Evolutionary conservation across 2,329 filamentous ascomycete species (phyloP), one percentile per base, ranked within the genome.

Genomic region (Phialemonium atrogriseum): DNA sequence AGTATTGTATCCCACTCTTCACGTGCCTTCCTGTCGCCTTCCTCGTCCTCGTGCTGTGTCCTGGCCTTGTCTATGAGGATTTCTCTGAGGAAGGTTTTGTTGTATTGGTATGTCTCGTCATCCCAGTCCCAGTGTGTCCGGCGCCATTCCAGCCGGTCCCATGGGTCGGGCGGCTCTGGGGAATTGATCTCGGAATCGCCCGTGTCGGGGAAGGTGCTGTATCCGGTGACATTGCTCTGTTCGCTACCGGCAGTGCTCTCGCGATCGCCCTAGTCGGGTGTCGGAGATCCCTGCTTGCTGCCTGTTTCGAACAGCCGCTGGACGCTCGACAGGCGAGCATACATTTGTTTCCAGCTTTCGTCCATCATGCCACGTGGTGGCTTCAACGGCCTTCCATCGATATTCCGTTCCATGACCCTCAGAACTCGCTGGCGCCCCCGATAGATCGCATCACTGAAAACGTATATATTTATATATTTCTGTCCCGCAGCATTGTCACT

Each of bases 401-500:
- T 26, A 12, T 27, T 14, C 23, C 24, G 33, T 17, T 38, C 36
- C 29, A 38, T 30, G 7, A 20, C 14, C 26, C 36, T 27, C 9
- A 38, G 33, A 10, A 26, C 33, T 21, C 19, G 21, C 30, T 38
- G 36, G 24, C 33, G 33, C 7, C 30, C 22, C 16, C 21, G 5
- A 23, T 32, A 38, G 17, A 35, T 24, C 5, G 22, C 16, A 20
- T 38, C 36, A 12, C 10, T 10, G 4, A 10, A 7, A 16, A 15
- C 12, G 13, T n/a, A n/a, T n/a, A n/a, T n/a, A n/a, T n/a, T n/a
- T 36, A 19, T n/a, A 36, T 26, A 16, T 38, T 35, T 15, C 36
- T 27, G 24, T 38, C 36, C 26, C 20, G 16, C 11, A 38, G 30
- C 33, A 38, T 38, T 8, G n/a, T 33, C 21, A 24, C 19, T 26